Conservation (phyloP, 2,329 filamentous ascomycete species). For the Botryosphaeria dothidea region DNA sequence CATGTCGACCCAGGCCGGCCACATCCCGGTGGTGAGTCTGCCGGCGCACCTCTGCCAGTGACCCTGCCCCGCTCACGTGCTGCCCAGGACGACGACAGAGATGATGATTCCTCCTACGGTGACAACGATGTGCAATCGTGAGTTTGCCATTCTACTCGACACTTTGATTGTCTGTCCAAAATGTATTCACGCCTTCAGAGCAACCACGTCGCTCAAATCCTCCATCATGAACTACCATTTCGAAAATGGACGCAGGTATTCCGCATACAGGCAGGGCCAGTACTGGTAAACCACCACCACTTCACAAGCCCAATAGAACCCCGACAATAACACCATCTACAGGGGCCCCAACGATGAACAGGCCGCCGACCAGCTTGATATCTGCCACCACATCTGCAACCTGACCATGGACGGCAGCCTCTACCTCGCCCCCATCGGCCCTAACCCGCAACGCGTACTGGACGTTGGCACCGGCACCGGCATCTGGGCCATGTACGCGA, state of each 20-base stretch:
- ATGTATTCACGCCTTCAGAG: not conserved
- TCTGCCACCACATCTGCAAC: constrained; percentile 40
- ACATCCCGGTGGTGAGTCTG: not conserved
- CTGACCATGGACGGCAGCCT: constrained; percentile 38
- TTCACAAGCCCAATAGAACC: too few species aligned
- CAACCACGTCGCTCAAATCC: not conserved
- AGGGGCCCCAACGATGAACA: constrained; percentile 39
- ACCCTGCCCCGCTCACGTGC: not conserved
- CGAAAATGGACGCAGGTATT: constrained; percentile 30
- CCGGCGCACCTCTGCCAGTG: too few species aligned
- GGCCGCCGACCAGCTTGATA: constrained; percentile 38
- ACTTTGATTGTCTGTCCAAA: not conserved
- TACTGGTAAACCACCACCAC: constrained; percentile 24
- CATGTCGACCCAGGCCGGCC: not conserved
- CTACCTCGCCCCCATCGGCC: constrained; percentile 34
- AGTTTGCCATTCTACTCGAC: not conserved
- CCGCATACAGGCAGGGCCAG: constrained; percentile 36
- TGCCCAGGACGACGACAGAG: not conserved
- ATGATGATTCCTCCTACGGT: not conserved
- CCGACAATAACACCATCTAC: not conserved
- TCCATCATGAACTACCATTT: constrained; percentile 4
- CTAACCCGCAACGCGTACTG: constrained; percentile 26
- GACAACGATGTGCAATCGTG: not conserved
- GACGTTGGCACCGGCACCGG: constrained; percentile 37
- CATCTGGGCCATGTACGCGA: constrained; percentile 32